Evolutionary conservation across 2,329 filamentous ascomycete species (phyloP), one percentile per base, ranked within the genome.

Genomic region (Ploettnerulaceae sp.): DNA sequence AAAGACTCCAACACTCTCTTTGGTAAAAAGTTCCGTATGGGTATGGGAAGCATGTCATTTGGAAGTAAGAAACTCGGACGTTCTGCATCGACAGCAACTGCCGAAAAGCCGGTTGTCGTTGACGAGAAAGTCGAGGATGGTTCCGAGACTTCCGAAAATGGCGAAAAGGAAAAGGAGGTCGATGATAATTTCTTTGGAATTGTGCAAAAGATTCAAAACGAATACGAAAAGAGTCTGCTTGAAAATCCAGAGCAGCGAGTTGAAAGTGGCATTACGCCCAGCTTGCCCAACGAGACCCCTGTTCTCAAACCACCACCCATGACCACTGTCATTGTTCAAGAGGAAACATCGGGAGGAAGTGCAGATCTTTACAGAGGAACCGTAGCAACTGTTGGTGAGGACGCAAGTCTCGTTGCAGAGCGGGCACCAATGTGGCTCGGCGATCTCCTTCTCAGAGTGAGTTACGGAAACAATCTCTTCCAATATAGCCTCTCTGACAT

Each of bases 361-460:
- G 87, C 88, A 21, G 93, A 97, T 70, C 72, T 97, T 8, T 98
- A 96, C 63, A 79, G 93, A 60, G 91, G 93, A 21, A 95, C 85
- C 3, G 87, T 97, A 2, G 85, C 80, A 46, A 81, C 79, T 6
- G 75, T 94, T 4, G 86, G 85, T 1, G 72, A 78, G 36, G 87
- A 95, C 58, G 84, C 83, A 15, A 88, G 95, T 65, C 69, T 84
- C 15, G 84, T 98, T 42, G 90, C 97, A 68, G 85, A 88, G 60
- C 79, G 84, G 31, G 89, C 85, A 5, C 91, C 93, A 1, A 84
- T 86, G 72, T 98, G 93, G 93, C 74, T 98, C 5, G 90, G 86
- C 11, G 90, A 97, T 54, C 77, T 95, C 26, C 72, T 98, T 11
- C 71, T 98, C 36, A 73, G 75, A 59, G 81, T 84, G 69, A 57